These are phyloP conservation scores for Fusarium guadeloupense DNA, from an alignment of 2,329 filamentous ascomycete species.

Conservation along the genomic window DNA sequence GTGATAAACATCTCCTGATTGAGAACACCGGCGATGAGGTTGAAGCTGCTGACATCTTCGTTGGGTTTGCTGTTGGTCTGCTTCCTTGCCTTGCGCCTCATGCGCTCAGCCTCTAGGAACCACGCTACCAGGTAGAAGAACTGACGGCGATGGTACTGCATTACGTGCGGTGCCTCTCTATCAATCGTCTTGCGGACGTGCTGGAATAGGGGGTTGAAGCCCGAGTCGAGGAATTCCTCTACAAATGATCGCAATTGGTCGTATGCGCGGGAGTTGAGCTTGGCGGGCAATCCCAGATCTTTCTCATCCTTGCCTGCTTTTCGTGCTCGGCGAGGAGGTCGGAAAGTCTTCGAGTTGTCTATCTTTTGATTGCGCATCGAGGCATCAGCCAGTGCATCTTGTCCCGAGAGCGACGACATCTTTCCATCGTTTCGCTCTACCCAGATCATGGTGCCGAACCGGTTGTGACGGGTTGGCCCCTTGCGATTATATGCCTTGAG, in stretches of 20 bases:
- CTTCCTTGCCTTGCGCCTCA: slow-evolving; percentile 70
- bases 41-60: slow-evolving; percentile 78
- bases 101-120: slow-evolving; percentile 89
- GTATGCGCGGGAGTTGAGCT: slow-evolving; percentile 78
- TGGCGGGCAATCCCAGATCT: slow-evolving; percentile 78
- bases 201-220: slow-evolving; percentile 90
- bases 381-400: slow-evolving; percentile 80
- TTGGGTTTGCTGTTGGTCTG: slow-evolving; percentile 55
- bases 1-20: slow-evolving; percentile 96
- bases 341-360: slow-evolving; percentile 90
- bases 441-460: slow-evolving; percentile 98
- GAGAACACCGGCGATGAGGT: slow-evolving; percentile 86
- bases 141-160: slow-evolving; percentile 80
- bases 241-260: slow-evolving; percentile 82
- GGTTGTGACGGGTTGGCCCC: slow-evolving; percentile 86
- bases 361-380: slow-evolving; percentile 83
- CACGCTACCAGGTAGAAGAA: slow-evolving; percentile 93
- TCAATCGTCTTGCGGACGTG: slow-evolving; percentile 91
- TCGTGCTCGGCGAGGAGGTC: slow-evolving; percentile 74
- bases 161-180: slow-evolving; percentile 83
- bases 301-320: slow-evolving; percentile 71
- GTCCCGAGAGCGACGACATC: slow-evolving; percentile 86
- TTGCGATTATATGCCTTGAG: slow-evolving; percentile 78
- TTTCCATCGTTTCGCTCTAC: slow-evolving; percentile 87
- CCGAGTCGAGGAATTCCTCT: slow-evolving; percentile 91